These are phyloP conservation scores for Mesembryanthemum crystallinum DNA, from an alignment of 148 eudicot genomes.

Conservation along the genomic window DNA sequence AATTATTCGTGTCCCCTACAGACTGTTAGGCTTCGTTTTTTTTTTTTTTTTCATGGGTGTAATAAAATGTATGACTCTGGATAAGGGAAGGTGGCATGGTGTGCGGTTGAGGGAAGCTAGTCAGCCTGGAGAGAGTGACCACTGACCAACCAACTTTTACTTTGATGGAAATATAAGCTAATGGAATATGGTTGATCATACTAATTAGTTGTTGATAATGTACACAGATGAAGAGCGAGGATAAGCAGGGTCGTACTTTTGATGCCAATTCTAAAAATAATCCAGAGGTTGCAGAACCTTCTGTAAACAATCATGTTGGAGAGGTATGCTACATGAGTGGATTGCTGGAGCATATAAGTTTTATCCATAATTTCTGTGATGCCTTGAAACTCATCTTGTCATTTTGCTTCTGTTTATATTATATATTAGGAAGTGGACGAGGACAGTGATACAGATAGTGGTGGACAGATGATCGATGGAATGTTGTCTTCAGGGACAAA, in stretches of 20 bases:
- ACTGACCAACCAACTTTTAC: background rate
- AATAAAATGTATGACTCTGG: background rate
- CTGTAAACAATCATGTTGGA: constrained; percentile 26
- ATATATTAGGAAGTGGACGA: constrained; percentile 48
- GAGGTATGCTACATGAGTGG: constrained; percentile 41
- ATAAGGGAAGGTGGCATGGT: background rate
- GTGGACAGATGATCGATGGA: constrained; percentile 85
- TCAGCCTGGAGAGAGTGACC: background rate
- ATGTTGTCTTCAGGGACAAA: constrained; percentile 60
- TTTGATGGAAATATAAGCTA: background rate
- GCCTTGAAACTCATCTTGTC: background rate
- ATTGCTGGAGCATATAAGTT: background rate
- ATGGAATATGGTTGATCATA: background rate
- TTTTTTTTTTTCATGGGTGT: background rate
- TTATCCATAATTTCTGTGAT: background rate
- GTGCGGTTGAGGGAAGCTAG: background rate
- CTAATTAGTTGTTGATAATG: constrained; percentile 5
- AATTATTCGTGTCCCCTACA: no score
- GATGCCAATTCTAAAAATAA: constrained; percentile 29
- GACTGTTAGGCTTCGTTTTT: no score
- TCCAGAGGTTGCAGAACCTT: constrained; percentile 31
- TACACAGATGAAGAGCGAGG: constrained; percentile 36
- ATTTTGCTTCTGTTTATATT: constrained; percentile 15
- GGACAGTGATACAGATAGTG: constrained; percentile 69
- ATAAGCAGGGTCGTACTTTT: constrained; percentile 22